Evolutionary conservation across 371 early-diverging fungal species (phyloP).

Genomic region (Lichtheimia ramosa): DNA sequence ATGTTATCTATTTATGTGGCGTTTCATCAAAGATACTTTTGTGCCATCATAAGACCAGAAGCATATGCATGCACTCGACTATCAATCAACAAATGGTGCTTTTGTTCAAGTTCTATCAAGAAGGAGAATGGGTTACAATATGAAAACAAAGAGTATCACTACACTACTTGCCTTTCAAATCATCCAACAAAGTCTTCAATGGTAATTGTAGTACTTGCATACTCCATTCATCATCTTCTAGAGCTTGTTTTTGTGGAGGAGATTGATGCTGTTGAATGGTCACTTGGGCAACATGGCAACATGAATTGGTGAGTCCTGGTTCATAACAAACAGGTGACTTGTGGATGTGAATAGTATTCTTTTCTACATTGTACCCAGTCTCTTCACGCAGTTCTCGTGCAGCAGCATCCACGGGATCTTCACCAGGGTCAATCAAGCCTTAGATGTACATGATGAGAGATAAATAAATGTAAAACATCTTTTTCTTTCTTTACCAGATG

Average conservation of each 20-base stretch:
- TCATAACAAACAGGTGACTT: slow-evolving; percentile 51
- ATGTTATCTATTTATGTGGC: too few species aligned
- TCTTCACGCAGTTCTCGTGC: slow-evolving; percentile 63
- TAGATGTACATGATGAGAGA: not conserved
- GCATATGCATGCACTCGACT: slow-evolving; percentile 23
- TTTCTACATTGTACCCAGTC: slow-evolving; percentile 48
- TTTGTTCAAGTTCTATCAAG: not conserved
- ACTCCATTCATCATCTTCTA: slow-evolving; percentile 62
- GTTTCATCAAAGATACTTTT: too few species aligned
- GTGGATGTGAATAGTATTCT: slow-evolving; percentile 11
- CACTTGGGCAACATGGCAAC: slow-evolving; percentile 45
- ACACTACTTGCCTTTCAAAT: too few species aligned
- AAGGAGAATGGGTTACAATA: not conserved
- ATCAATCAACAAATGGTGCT: slow-evolving; percentile 13
- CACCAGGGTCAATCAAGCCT: slow-evolving; percentile 57
- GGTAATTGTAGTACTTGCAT: slow-evolving; percentile 47
- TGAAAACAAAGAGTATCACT: not conserved
- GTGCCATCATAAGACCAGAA: slow-evolving; percentile 6
- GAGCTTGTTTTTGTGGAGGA: slow-evolving; percentile 18
- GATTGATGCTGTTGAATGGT: slow-evolving; percentile 18
- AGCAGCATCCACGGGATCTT: slow-evolving; percentile 46
- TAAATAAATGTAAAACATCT: too few species aligned
- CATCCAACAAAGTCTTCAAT: slow-evolving; percentile 10
- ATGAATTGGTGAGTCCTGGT: slow-evolving; percentile 60
- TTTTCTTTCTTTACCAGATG: slow-evolving; percentile 45